A percentile compares a stretch with the other conserved stretches of the same genome.
Conservation (phyloP, 768 basidiomycete genomes). For the Trametes maxima region DNA sequence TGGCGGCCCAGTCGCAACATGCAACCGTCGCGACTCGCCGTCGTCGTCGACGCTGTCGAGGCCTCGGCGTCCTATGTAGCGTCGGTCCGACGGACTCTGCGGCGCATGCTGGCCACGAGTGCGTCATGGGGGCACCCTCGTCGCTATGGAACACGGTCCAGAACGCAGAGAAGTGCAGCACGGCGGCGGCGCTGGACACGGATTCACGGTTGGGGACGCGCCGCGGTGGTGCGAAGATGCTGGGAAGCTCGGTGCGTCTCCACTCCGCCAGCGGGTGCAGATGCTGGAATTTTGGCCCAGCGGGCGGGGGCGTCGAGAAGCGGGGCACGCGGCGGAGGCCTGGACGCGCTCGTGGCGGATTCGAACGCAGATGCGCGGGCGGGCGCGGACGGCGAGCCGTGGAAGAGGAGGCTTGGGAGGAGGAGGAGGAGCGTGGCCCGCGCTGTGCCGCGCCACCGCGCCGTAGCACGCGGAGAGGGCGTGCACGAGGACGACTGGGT, state of each 20-base stretch:
- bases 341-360: not conserved
- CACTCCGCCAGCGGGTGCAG: not conserved
- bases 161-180: not conserved
- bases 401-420: not conserved
- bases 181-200: not conserved
- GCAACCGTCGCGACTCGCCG: not conserved
- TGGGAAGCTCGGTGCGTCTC: conserved; percentile 6
- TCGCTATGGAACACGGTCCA: conserved; percentile 14
- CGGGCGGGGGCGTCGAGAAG: conserved; percentile 1
- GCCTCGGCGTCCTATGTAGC: not conserved
- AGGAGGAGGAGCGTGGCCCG: not conserved
- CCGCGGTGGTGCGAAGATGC: conserved; percentile 7
- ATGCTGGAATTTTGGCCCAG: not conserved
- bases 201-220: not conserved
- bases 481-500: too few species aligned
- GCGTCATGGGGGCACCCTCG: conserved; percentile 15
- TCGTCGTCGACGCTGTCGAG: not conserved
- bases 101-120: not conserved
- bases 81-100: not conserved
- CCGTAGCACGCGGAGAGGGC: too few species aligned
- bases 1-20: not conserved
- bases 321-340: conserved; percentile 3
- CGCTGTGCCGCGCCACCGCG: too few species aligned
- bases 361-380: not conserved
- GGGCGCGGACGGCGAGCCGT: not conserved